A percentile compares a stretch with the other conserved stretches of the same genome.
Conservation (phyloP, 2,329 filamentous ascomycete species). For the Cladosporium sp. region DNA sequence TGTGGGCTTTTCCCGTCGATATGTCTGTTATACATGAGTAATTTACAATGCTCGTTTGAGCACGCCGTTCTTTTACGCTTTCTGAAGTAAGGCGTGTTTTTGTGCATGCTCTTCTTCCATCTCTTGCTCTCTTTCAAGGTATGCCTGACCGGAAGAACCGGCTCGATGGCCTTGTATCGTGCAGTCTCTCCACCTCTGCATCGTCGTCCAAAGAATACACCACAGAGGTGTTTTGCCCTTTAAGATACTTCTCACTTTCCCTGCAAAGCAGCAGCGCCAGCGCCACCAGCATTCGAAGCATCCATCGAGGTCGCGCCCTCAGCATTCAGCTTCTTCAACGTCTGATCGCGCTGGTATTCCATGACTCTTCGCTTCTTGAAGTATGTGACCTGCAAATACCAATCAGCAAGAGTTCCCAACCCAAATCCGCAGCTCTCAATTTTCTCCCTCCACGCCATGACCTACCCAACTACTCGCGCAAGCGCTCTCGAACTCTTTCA, state of each 20-base stretch:
- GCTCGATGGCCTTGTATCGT: no score
- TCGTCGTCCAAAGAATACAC: neutral
- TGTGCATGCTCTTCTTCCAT: no score
- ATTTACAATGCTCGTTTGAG: neutral
- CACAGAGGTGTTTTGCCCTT: no score
- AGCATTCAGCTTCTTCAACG: slow-evolving; percentile 63
- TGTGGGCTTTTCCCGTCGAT: no score
- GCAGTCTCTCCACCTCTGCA: neutral
- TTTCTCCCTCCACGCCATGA: slow-evolving; percentile 22
- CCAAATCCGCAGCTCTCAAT: slow-evolving; percentile 2
- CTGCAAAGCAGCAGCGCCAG: slow-evolving; percentile 12
- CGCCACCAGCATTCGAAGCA: slow-evolving; percentile 6
- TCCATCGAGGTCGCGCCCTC: slow-evolving; percentile 35
- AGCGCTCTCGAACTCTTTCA: slow-evolving; percentile 69
- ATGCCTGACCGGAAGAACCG: no score
- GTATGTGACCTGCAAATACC: slow-evolving; percentile 71
- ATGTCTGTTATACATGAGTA: neutral
- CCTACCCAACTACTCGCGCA: slow-evolving; percentile 88
- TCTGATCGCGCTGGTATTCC: slow-evolving; percentile 78
- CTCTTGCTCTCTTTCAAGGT: no score
- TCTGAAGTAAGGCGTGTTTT: no score
- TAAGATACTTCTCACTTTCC: slow-evolving; percentile 13
- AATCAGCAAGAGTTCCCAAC: slow-evolving; percentile 17
- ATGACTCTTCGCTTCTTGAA: slow-evolving; percentile 96
- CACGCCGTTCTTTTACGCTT: neutral